These are phyloP conservation scores for Exophiala xenobiotica DNA, from an alignment of 2,329 filamentous ascomycete genomes.

Conservation along the genomic window DNA sequence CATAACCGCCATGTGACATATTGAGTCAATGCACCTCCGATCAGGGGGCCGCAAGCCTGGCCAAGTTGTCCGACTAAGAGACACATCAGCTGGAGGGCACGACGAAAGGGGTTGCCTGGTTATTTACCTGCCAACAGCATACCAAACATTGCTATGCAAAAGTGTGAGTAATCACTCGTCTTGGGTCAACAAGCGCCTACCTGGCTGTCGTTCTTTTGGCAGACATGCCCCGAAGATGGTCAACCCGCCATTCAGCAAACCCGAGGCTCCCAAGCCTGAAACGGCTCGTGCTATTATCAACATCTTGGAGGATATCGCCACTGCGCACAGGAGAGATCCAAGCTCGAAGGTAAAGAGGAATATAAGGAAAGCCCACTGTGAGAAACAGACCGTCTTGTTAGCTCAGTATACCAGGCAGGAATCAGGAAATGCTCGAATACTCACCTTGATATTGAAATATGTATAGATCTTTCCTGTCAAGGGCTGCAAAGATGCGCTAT, in stretches of 20 bases:
- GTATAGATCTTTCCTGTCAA: constrained; percentile 54
- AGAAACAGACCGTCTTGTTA: neutral
- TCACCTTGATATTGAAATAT: constrained; percentile 40
- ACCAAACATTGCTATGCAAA: constrained; percentile 21
- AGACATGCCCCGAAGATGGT: constrained; percentile 32
- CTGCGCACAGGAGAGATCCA: constrained; percentile 33
- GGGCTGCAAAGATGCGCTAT: constrained; percentile 52
- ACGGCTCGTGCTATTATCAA: constrained; percentile 35
- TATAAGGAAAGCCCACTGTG: constrained; percentile 30
- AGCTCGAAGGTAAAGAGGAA: constrained; percentile 35
- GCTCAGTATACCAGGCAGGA: neutral
- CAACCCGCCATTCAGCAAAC: constrained; percentile 33
- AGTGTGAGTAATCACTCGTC: neutral
- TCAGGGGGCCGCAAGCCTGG: constrained; percentile 39
- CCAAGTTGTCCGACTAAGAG: constrained; percentile 36
- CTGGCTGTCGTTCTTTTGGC: constrained; percentile 32
- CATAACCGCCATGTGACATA: constrained; percentile 44
- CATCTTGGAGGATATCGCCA: constrained; percentile 34
- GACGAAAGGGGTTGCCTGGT: neutral
- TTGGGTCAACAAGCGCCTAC: constrained; percentile 17
- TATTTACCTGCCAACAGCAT: constrained; percentile 30
- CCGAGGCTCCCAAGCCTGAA: constrained; percentile 33
- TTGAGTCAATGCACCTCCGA: constrained; percentile 45
- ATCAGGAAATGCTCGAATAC: neutral
- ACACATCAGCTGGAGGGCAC: neutral